Conservation (phyloP, 139 green algal genomes). For the Chloropicon primus region DNA sequence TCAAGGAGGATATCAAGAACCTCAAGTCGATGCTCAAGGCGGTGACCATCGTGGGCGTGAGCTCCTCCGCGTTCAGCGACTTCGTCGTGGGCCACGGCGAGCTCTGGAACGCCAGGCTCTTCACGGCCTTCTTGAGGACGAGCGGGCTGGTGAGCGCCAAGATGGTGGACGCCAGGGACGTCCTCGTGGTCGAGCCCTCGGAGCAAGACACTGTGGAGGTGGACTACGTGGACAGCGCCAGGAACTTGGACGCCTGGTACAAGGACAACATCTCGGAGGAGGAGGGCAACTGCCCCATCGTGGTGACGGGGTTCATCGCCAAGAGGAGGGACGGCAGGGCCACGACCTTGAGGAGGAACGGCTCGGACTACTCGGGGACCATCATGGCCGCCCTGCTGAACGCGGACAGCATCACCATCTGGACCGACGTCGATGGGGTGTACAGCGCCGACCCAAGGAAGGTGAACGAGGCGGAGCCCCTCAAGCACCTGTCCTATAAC, state of each 20-base stretch:
- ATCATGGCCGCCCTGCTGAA: constrained; percentile 80
- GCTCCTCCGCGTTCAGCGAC: constrained; percentile 81
- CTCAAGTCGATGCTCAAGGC: constrained; percentile 89
- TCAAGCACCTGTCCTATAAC: constrained; percentile 69
- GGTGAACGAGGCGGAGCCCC: constrained; percentile 54
- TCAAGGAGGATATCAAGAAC: constrained; percentile 78
- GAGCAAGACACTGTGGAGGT: constrained; percentile 69
- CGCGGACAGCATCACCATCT: constrained; percentile 79
- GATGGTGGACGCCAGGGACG: constrained; percentile 81
- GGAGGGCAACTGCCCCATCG: constrained; percentile 29
- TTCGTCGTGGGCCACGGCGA: constrained; percentile 96
- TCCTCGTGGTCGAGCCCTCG: constrained; percentile 56
- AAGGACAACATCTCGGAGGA: constrained; percentile 26
- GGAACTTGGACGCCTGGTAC: constrained; percentile 57
- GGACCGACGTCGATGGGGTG: constrained; percentile 95
- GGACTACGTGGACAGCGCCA: constrained; percentile 56
- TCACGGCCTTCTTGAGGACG: constrained; percentile 42
- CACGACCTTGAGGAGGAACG: constrained; percentile 77
- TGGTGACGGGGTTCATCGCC: constrained; percentile 92
- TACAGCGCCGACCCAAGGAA: constrained; percentile 89
- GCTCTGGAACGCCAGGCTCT: constrained; percentile 87
- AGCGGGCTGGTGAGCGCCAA: constrained; percentile 44
- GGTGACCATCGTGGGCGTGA: constrained; percentile 52
- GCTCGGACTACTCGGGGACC: constrained; percentile 83
- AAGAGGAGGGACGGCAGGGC: constrained; percentile 37